Percentiles rank a stretch among this genome's conserved stretches.
Conservation (phyloP, 805 yeast species). For the Barnettozyma salicaria region DNA sequence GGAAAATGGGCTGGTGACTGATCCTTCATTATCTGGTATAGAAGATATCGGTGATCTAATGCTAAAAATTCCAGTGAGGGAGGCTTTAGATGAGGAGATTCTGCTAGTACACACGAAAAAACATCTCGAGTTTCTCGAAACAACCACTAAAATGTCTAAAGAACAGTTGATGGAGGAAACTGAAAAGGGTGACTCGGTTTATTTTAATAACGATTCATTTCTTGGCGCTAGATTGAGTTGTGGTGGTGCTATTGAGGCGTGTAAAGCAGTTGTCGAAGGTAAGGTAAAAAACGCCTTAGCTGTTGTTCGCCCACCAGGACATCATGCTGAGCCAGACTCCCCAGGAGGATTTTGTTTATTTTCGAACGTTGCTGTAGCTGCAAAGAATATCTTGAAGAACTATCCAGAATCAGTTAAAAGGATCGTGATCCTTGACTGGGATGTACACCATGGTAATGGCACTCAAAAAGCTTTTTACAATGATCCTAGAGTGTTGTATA, state of each 20-base stretch:
- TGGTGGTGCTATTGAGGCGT: constrained; percentile 96
- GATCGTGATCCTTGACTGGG: constrained; percentile 92
- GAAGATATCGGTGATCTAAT: constrained; percentile 80
- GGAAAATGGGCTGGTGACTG: constrained; percentile 84
- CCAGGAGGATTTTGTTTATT: constrained; percentile 97
- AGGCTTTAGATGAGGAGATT: constrained; percentile 83
- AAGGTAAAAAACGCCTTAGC: constrained; percentile 88
- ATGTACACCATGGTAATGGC: constrained; percentile 98
- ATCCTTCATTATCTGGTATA: constrained; percentile 59
- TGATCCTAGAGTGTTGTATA: constrained; percentile 86
- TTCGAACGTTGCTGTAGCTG: constrained; percentile 96
- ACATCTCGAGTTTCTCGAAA: constrained; percentile 69
- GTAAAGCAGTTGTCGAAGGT: constrained; percentile 92
- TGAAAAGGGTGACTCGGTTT: constrained; percentile 89
- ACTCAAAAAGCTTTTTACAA: constrained; percentile 88
- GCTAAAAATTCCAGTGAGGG: constrained; percentile 86
- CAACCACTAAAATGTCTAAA: constrained; percentile 71
- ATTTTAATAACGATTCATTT: constrained; percentile 85
- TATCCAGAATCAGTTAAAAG: constrained; percentile 86
- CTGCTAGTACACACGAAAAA: constrained; percentile 77
- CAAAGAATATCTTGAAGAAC: constrained; percentile 69
- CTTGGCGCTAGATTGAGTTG: constrained; percentile 86
- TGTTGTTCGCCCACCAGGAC: constrained; percentile 98
- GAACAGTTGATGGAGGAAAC: constrained; percentile 76
- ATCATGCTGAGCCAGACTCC: constrained; percentile 96